Evolutionary conservation across 2,329 filamentous ascomycete species (phyloP), one percentile per base, ranked within the genome.

Genomic region (Diplodia scrobiculata): DNA sequence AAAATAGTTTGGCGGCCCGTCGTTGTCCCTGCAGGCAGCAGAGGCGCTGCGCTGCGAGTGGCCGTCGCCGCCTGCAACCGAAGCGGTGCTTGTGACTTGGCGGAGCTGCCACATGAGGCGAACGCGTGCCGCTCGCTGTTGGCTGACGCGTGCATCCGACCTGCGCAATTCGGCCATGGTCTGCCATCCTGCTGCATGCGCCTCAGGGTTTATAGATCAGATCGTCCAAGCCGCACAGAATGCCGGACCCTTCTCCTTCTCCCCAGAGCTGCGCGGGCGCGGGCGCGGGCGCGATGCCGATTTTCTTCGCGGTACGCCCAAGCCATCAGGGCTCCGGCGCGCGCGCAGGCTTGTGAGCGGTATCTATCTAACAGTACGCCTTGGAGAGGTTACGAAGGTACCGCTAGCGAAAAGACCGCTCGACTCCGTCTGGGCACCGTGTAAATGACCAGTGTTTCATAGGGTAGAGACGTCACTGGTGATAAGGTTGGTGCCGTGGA

Each of bases 331-430:
- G 29, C 51, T 7, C 27, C 29, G 10, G 14, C 51, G 51, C 34
- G 25, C 32, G 25, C 11, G n/a, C 45, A 53, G 48, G 53, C 75
- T 84, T 97, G 91, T 96, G 79, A 84, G 89, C 91, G 92, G 88
- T 87, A 87, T 86, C 92, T 96, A 97, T 97, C 92, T 96, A 97
- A 94, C 92, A 85, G 89, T 88, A 89, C 86, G 84, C 90, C 89
- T 91, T 91, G 58, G 45, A 48, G 87, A 78, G 80, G 76, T 78
- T 76, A 80, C 81, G 86, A 91, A 92, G 91, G 91, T 89, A 89
- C 91, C 87, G 92, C 91, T 97, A 97, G 93, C 93, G 93, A 96
- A 92, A 92, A 91, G 90, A 89, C 90, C 91, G 90, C 88, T 81
- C 77, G 75, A 72, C 75, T 80, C 90, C 82, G 78, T 97, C 91